These are phyloP conservation scores for Vicia sativa DNA, from an alignment of 306 rosid genomes.

Conservation along the genomic window DNA sequence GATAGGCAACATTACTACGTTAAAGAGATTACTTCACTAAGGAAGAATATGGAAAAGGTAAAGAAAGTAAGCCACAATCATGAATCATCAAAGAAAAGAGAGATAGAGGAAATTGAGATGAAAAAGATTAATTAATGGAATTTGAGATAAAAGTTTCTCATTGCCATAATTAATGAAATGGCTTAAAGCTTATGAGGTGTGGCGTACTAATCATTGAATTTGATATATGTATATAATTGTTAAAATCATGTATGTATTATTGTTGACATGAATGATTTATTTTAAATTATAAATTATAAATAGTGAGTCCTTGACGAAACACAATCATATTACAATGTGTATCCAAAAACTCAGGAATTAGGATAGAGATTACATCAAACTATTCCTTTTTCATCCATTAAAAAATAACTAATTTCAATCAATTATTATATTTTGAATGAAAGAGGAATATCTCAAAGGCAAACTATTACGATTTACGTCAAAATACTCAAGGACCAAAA, in stretches of 20 bases:
- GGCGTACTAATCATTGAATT: not conserved
- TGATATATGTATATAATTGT: conserved; percentile 1
- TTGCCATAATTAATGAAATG: conserved; percentile 14
- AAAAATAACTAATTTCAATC: too few species aligned
- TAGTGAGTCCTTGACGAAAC: too few species aligned
- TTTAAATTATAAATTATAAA: too few species aligned
- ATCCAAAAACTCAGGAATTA: too few species aligned
- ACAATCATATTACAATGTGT: too few species aligned
- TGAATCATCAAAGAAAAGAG: conserved; percentile 8
- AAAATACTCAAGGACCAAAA: too few species aligned
- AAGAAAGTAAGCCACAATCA: conserved; percentile 27
- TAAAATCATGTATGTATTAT: not conserved
- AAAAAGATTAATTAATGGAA: conserved; percentile 22
- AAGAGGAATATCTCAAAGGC: too few species aligned
- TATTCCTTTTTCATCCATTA: too few species aligned
- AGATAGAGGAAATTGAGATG: conserved; percentile 27
- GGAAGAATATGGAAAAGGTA: conserved; percentile 43
- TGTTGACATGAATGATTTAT: conserved; percentile 1
- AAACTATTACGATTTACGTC: too few species aligned
- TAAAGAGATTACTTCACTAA: conserved; percentile 54
- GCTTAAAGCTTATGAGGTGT: conserved; percentile 10
- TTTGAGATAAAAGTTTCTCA: conserved; percentile 5
- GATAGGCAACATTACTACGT: conserved; percentile 64
- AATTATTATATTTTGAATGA: too few species aligned
- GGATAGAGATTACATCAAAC: too few species aligned